Conservation (phyloP, 2,329 filamentous ascomycete species). For the Huntiella abstrusa region DNA sequence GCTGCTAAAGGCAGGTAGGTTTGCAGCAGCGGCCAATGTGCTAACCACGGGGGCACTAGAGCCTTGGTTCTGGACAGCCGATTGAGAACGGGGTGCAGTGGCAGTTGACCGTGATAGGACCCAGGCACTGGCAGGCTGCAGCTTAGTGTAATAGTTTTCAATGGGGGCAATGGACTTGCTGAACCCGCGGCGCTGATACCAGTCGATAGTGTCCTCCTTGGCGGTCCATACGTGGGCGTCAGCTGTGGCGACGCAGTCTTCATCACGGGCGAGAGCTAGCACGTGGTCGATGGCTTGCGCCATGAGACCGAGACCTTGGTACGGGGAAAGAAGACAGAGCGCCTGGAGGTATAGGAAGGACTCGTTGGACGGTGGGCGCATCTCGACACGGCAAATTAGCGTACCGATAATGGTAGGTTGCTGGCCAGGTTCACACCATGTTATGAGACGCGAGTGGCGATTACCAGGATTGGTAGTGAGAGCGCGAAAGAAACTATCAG, state of each 20-base stretch:
- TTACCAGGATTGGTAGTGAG: constrained; percentile 29
- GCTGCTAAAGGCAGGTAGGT: neutral
- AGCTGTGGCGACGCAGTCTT: constrained; percentile 24
- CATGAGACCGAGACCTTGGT: constrained; percentile 39
- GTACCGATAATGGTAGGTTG: constrained; percentile 36
- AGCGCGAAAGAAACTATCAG: constrained; percentile 42
- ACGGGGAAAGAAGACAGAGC: constrained; percentile 43
- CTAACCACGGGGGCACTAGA: constrained; percentile 11
- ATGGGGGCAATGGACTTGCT: constrained; percentile 27
- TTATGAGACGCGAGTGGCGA: constrained; percentile 40
- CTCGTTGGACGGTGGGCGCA: constrained; percentile 20
- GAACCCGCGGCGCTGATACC: constrained; percentile 44
- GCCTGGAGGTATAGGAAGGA: constrained; percentile 46
- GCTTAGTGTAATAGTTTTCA: constrained; percentile 40
- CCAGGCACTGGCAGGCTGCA: constrained; percentile 43
- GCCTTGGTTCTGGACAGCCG: constrained; percentile 7
- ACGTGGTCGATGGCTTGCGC: constrained; percentile 37
- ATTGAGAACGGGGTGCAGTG: neutral
- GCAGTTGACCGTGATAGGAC: constrained; percentile 28
- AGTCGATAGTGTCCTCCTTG: constrained; percentile 41
- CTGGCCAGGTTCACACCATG: constrained; percentile 28
- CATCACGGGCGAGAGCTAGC: constrained; percentile 21
- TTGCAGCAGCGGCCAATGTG: constrained; percentile 2
- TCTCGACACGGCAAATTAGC: constrained; percentile 42
- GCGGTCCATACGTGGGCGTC: constrained; percentile 53